phyloP scores from a whole-genome alignment of 2,329 filamentous ascomycete species.

The Colletotrichum australisinense region DNA sequence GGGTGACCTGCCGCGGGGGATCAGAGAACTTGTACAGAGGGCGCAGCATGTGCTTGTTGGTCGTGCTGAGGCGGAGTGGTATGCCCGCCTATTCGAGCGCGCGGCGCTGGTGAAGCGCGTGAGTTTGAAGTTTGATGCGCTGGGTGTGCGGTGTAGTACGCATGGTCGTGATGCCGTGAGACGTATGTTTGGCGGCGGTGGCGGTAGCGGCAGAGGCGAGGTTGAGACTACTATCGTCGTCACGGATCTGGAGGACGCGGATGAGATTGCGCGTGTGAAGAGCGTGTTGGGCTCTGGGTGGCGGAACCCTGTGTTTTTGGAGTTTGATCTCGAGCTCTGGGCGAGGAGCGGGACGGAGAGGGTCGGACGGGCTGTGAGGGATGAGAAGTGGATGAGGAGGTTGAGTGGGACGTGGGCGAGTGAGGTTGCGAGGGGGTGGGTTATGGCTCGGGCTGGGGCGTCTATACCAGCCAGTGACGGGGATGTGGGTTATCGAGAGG shows the following conservation, averaged over 20 bases:
- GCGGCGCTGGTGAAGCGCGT: background rate
- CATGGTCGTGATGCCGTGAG: slow-evolving; percentile 5
- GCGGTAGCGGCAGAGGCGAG: background rate
- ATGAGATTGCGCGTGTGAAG: slow-evolving; percentile 17
- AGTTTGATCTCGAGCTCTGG: slow-evolving; percentile 29
- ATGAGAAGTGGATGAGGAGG: slow-evolving; percentile 20
- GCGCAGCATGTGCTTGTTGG: slow-evolving; percentile 13
- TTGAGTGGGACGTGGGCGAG: slow-evolving; percentile 21
- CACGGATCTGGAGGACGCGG: slow-evolving; percentile 20
- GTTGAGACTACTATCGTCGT: slow-evolving; percentile 2
- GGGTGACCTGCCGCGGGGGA: background rate
- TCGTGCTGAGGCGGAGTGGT: slow-evolving; percentile 29
- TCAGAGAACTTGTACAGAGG: background rate
- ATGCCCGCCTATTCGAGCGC: slow-evolving; percentile 1
- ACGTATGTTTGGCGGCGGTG: background rate
- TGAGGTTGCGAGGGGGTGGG: slow-evolving; percentile 26
- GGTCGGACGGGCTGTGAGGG: background rate
- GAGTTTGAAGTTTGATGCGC: slow-evolving; percentile 16
- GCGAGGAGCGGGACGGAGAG: background rate
- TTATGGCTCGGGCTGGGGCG: background rate
- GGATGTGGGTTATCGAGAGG: background rate
- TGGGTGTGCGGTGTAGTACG: background rate
- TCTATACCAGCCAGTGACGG: background rate
- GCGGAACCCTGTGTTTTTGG: slow-evolving; percentile 26
- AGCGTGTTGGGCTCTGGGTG: background rate